These are phyloP conservation scores for Stenogyne calaminthoides DNA, from an alignment of 305 asterid species.

Conservation along the genomic window DNA sequence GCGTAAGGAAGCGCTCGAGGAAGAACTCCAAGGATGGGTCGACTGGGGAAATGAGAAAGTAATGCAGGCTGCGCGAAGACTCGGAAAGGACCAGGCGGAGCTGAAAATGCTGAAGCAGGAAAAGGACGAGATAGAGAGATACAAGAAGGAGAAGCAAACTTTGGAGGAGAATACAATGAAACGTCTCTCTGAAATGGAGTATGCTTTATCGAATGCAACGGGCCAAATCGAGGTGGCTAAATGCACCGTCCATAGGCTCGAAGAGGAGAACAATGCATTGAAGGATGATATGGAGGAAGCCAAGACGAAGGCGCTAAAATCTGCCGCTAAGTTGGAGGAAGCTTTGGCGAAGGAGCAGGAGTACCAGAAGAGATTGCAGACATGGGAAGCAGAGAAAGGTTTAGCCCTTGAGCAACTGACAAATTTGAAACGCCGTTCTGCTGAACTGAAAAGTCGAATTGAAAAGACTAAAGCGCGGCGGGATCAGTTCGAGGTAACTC, in stretches of 20 bases:
- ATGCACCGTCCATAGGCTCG: slow-evolving; percentile 40
- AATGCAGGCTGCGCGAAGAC: slow-evolving; percentile 70
- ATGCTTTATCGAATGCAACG: slow-evolving; percentile 47
- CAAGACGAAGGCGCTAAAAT: slow-evolving; percentile 29
- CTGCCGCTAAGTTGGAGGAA: slow-evolving; percentile 42
- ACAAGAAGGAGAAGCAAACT: slow-evolving; percentile 54
- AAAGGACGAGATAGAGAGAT: slow-evolving; percentile 56
- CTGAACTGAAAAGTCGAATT: slow-evolving; percentile 36
- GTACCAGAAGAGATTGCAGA: slow-evolving; percentile 48
- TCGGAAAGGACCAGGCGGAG: slow-evolving; percentile 64
- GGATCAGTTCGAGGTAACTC: slow-evolving; percentile 68
- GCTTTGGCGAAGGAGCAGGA: slow-evolving; percentile 58
- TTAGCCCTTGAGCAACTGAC: slow-evolving; percentile 46
- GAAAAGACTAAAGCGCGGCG: slow-evolving; percentile 47
- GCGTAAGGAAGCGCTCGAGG: slow-evolving; percentile 44
- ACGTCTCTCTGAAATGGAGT: slow-evolving; percentile 65
- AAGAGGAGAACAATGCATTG: slow-evolving; percentile 50
- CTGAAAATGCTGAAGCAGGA: slow-evolving; percentile 68
- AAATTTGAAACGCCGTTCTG: slow-evolving; percentile 32
- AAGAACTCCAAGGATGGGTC: slow-evolving; percentile 57
- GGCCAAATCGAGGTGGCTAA: slow-evolving; percentile 49
- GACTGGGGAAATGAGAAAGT: slow-evolving; percentile 78
- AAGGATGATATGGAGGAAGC: slow-evolving; percentile 46
- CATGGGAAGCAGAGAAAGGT: slow-evolving; percentile 45
- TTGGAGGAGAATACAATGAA: slow-evolving; percentile 57